Evolutionary conservation across 75 land plant species (phyloP).

Genomic region (Picea glauca): DNA sequence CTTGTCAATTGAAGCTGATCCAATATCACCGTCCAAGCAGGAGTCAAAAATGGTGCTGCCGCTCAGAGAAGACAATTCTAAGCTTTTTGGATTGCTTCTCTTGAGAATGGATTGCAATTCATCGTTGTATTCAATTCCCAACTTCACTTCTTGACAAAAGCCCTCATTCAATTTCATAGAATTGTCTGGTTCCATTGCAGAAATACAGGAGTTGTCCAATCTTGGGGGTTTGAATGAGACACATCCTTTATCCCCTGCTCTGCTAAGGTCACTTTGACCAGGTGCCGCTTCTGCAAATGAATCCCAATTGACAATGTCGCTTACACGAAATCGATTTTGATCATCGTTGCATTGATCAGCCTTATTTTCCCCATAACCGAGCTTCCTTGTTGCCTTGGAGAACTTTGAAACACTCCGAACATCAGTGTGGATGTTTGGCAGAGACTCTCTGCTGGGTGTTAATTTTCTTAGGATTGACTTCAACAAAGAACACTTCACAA

Average conservation of each 20-base stretch:
- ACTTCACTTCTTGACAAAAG: not conserved
- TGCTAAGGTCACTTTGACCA: not conserved
- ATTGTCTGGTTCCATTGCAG: not conserved
- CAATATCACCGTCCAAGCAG: slow-evolving; percentile 4
- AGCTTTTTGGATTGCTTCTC: not conserved
- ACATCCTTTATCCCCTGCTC: not conserved
- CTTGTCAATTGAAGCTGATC: slow-evolving; percentile 4
- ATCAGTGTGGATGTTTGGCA: not conserved
- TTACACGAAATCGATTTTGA: not conserved
- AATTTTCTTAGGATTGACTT: slow-evolving; percentile 8
- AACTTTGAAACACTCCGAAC: slow-evolving; percentile 4
- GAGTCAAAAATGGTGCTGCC: not conserved
- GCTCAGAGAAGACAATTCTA: not conserved
- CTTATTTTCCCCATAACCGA: not conserved
- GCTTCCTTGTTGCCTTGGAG: not conserved
- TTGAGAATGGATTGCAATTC: not conserved
- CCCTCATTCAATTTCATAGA: not conserved
- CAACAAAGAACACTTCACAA: slow-evolving; percentile 5
- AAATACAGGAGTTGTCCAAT: not conserved
- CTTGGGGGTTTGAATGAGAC: not conserved
- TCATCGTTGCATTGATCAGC: not conserved
- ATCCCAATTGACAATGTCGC: slow-evolving; percentile 2
- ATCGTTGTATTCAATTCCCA: not conserved
- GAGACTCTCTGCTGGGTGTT: not conserved
- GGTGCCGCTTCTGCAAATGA: not conserved